A percentile compares a stretch with the other conserved stretches of the same genome.
Conservation (phyloP, 371 early-diverging fungal species). For the Haplosporangium sp. region DNA sequence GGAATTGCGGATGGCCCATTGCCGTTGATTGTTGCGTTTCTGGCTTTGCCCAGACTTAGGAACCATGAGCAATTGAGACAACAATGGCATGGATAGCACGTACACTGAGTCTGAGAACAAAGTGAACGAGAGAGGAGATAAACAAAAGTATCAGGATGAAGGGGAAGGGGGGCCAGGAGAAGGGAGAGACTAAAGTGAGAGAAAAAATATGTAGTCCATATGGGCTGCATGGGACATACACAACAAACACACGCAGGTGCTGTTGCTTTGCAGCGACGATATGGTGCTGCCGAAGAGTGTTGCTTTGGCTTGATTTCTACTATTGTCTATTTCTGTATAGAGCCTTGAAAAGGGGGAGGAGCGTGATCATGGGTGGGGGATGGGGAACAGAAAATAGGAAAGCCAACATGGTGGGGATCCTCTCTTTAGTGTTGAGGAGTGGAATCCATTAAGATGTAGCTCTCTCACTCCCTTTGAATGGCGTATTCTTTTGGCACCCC, state of each 20-base stretch:
- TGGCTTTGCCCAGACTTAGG: too few species aligned
- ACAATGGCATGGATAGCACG: too few species aligned
- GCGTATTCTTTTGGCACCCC: too few species aligned
- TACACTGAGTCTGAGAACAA: neutral
- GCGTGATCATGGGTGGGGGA: neutral
- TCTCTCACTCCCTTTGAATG: too few species aligned
- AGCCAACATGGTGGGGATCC: neutral
- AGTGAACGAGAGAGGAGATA: neutral
- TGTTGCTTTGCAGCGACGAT: neutral
- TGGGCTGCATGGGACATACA: conserved; percentile 17
- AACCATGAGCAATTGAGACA: too few species aligned
- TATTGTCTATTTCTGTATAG: neutral
- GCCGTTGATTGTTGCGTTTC: too few species aligned
- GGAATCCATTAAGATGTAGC: neutral
- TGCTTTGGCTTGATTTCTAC: neutral
- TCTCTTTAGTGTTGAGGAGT: neutral
- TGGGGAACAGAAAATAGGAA: neutral
- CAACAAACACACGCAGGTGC: conserved; percentile 5
- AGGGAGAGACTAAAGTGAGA: conserved; percentile 8
- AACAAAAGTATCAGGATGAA: conserved; percentile 22
- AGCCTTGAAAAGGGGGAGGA: neutral
- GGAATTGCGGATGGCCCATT: too few species aligned
- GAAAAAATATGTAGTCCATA: neutral
- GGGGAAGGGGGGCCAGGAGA: conserved; percentile 20
- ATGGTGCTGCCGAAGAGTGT: neutral